A percentile compares a stretch with the other conserved stretches of the same genome.
phyloP scores from a whole-genome alignment of 208 protist species.

The Hexamita inflata region DNA sequence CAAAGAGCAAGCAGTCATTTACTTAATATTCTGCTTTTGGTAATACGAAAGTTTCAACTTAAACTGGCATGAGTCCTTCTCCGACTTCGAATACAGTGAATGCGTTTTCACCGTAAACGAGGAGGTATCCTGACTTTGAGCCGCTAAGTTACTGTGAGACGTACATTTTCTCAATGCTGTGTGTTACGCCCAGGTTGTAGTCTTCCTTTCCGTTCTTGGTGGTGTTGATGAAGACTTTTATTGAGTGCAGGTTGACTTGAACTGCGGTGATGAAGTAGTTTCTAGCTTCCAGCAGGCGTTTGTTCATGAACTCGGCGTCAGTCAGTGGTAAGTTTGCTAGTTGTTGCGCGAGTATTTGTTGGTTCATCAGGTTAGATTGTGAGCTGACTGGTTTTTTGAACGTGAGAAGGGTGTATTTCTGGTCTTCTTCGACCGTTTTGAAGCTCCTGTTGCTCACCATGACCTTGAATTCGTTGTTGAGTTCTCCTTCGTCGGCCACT shows the following conservation, averaged over 20 bases:
- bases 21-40: background rate
- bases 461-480: background rate
- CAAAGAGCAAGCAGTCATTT: background rate
- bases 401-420: too few species aligned
- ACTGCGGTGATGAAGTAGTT: conserved; percentile 21
- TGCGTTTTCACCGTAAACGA: conserved; percentile 3
- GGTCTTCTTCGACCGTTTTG: background rate
- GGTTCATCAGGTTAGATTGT: background rate
- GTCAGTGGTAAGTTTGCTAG: background rate
- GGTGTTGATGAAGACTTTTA: conserved; percentile 8
- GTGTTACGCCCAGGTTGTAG: background rate
- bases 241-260: too few species aligned
- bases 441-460: background rate
- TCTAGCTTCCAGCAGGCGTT: background rate
- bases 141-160: background rate
- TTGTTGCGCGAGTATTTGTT: background rate
- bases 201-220: background rate
- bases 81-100: conserved; percentile 7
- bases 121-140: background rate
- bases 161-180: background rate
- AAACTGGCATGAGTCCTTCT: background rate
- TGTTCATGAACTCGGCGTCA: background rate
- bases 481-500: background rate
- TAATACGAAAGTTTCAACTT: background rate
- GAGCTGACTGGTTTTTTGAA: background rate